Evolutionary conservation across 176 grass and related monocot species (phyloP), one percentile per base, ranked within the genome.

Genomic region (Oryza coarctata): DNA sequence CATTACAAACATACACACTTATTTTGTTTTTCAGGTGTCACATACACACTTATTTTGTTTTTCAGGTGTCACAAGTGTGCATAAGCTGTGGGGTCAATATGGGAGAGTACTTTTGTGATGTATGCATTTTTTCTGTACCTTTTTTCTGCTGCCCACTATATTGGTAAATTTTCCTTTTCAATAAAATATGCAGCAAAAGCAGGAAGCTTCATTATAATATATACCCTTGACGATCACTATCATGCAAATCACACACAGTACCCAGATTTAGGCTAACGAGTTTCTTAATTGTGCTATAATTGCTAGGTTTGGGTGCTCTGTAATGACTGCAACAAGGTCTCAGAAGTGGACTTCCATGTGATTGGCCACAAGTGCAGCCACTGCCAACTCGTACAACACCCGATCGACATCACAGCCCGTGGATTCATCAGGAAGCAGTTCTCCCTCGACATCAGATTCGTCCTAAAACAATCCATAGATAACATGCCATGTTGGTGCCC

Each of bases 21-120:
- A 20, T 79, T 80, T 67, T 87, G 1, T 75, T 80, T 52, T 45
- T 72, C 58, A 99, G 96, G 96, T 94, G 66, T 82, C 91, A 60
- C 91, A 94, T n/a, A n/a, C n/a, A n/a, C n/a, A 32, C 31, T 65
- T 12, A 22, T 80, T 83, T 68, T 87, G 3, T 76, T 81, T 52
- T 45, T 72, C 58, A 99, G 96, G 96, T 94, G 66, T 82, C 91
- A 60, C 91, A 94, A 87, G 80, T 88, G n/a, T 99, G 96, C 65
- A 82, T 84, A 67, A 95, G 85, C 60, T 99, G 96, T 80, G 96
- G 93, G 72, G 89, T 95, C 73, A 99, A 91, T 88, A 94, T 99
- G 96, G 93, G 96, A 79, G 87, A 99, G 71, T 99, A 99, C 83
- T 99, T 87, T 63, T 99, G 96, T 64, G 77, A 92, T 75, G 67